These are phyloP conservation scores for Irpex lacteus DNA, from an alignment of 1,284 basidiomycete species.

Conservation along the genomic window DNA sequence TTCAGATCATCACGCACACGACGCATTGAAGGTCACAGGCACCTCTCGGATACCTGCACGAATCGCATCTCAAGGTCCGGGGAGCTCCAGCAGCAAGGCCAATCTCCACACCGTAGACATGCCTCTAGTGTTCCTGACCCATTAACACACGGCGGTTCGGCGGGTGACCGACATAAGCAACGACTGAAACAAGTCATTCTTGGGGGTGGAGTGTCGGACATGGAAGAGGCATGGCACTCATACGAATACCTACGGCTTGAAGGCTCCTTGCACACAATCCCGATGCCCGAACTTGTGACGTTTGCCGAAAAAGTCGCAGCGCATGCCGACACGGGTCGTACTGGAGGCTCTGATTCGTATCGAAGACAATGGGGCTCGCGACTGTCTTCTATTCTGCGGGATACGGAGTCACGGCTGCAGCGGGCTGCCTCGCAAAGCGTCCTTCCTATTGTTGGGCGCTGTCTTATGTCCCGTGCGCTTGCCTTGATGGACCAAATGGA, in stretches of 20 bases:
- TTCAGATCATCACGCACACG: conserved; percentile 14
- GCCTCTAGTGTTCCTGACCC: conserved; percentile 3
- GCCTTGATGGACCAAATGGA: conserved; percentile 23
- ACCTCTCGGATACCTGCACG: conserved; percentile 15
- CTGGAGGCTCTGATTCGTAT: background rate
- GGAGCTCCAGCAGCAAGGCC: background rate
- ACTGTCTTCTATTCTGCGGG: conserved; percentile 32
- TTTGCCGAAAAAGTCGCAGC: conserved; percentile 33
- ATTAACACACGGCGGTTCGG: background rate
- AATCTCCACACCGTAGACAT: conserved; percentile 20
- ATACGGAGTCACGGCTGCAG: conserved; percentile 21
- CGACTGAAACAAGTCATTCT: background rate
- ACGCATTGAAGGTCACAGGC: conserved; percentile 19
- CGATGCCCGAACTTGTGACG: conserved; percentile 23
- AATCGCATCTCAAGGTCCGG: conserved; percentile 14
- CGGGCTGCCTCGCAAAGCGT: background rate
- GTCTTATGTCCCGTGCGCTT: conserved; percentile 13
- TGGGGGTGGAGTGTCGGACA: background rate
- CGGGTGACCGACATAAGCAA: background rate
- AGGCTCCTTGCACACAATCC: conserved; percentile 7
- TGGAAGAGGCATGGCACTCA: conserved; percentile 36
- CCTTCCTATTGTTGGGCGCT: conserved; percentile 12
- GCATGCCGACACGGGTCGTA: background rate
- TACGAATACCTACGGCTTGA: conserved; percentile 26
- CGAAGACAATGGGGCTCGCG: conserved; percentile 36